Evolutionary conservation across 2,329 filamentous ascomycete species (phyloP).

Genomic region (Xylariomycetidae sp.): DNA sequence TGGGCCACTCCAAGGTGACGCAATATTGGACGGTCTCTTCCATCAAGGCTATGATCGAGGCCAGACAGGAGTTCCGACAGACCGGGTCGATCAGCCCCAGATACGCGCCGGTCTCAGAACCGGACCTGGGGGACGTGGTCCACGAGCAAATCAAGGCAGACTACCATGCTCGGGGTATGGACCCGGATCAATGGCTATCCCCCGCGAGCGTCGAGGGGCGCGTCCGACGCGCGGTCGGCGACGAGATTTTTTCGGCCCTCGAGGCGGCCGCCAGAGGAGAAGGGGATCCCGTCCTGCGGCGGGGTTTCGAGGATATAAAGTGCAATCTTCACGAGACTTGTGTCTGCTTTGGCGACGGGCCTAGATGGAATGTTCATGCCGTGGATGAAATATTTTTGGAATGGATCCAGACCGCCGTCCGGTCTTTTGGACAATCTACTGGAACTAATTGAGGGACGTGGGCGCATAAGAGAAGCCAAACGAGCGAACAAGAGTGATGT

Average conservation of each 20-base stretch:
- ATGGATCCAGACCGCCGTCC: conserved; percentile 6
- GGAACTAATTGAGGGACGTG: too few species aligned
- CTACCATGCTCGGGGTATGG: conserved; percentile 8
- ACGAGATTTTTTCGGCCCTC: conserved; percentile 4
- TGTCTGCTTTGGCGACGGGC: conserved; percentile 15
- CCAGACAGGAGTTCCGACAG: conserved; percentile 9
- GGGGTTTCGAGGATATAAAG: conserved; percentile 4
- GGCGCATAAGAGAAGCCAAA: too few species aligned
- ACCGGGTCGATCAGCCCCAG: conserved; percentile 9
- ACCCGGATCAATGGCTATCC: conserved; percentile 10
- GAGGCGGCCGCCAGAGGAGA: conserved; percentile 6
- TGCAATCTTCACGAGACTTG: conserved; percentile 11
- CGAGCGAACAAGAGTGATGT: too few species aligned
- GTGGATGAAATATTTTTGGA: conserved; percentile 11
- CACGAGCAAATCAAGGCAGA: conserved; percentile 7
- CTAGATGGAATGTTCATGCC: conserved; percentile 11
- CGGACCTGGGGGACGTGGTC: conserved; percentile 6
- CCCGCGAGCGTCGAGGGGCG: conserved; percentile 8
- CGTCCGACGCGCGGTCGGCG: conserved; percentile 4
- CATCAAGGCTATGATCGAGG: conserved; percentile 12
- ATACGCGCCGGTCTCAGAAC: conserved; percentile 10
- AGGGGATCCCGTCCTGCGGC: conserved; percentile 4
- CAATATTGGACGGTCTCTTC: conserved; percentile 5
- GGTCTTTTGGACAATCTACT: too few species aligned
- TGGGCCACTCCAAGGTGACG: conserved; percentile 10